Conservation (phyloP, 495 filamentous ascomycete genomes). For the Bathelium albidoporum region DNA sequence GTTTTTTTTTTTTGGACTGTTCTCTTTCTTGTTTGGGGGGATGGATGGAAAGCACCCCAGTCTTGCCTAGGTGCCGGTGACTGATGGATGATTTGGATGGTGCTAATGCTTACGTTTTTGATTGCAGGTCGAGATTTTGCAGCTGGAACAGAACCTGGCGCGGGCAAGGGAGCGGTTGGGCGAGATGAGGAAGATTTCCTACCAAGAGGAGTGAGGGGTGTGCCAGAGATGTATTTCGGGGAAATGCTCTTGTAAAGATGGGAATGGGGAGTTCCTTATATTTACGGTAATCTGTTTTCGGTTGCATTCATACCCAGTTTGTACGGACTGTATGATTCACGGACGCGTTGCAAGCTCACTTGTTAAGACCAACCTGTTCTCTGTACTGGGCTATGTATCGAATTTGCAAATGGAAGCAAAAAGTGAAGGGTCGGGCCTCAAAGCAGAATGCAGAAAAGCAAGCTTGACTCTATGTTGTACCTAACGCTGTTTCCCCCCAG, state of each 20-base stretch:
- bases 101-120: constrained; percentile 9
- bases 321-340: neutral
- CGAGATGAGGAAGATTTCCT: constrained; percentile 98
- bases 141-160: constrained; percentile 82
- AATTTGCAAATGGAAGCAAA: neutral
- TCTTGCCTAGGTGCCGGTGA: neutral
- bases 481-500: too few species aligned
- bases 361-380: neutral
- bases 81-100: too few species aligned
- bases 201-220: constrained; percentile 58
- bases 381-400: neutral
- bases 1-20: constrained; percentile 8
- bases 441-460: neutral
- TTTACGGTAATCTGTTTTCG: neutral
- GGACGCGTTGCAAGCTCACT: neutral
- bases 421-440: neutral
- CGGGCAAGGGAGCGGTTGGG: constrained; percentile 74
- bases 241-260: neutral
- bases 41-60: too few species aligned
- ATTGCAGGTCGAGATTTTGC: constrained; percentile 85
- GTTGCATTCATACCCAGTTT: constrained; percentile 3
- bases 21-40: constrained; percentile 13
- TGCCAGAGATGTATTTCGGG: neutral
- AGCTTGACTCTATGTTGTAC: neutral
- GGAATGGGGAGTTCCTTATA: neutral